A percentile compares a stretch with the other conserved stretches of the same genome.
These are phyloP conservation scores for Debaryomyces castellii DNA, from an alignment of 805 yeast genomes.

Conservation along the genomic window DNA sequence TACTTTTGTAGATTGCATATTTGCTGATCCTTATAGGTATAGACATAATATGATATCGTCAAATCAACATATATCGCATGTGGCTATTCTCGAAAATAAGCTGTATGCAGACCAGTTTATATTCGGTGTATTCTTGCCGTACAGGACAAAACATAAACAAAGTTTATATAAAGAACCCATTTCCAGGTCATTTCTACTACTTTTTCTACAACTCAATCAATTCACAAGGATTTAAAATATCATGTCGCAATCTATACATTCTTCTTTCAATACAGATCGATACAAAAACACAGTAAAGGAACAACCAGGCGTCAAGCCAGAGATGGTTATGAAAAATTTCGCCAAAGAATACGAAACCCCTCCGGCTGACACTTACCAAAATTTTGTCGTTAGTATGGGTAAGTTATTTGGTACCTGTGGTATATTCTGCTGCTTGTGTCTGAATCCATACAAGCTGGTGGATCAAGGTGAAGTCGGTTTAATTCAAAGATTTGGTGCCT, in stretches of 20 bases:
- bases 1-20: neutral
- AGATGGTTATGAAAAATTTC: slow-evolving; percentile 41
- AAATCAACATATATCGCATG: too few relatives aligned
- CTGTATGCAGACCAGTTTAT: neutral
- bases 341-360: slow-evolving; percentile 43
- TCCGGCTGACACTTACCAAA: slow-evolving; percentile 40
- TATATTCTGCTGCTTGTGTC: slow-evolving; percentile 54
- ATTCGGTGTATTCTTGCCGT: neutral
- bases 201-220: neutral
- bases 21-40: neutral
- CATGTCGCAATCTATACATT: slow-evolving; percentile 1
- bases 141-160: neutral
- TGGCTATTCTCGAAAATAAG: too few relatives aligned
- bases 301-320: slow-evolving; percentile 34
- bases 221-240: neutral
- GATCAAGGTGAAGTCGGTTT: slow-evolving; percentile 70
- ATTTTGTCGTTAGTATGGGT: slow-evolving; percentile 42
- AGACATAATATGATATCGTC: too few relatives aligned
- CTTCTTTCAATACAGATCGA: slow-evolving; percentile 1
- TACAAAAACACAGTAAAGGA: slow-evolving; percentile 1
- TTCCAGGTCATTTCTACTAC: neutral
- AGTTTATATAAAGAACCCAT: neutral
- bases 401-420: slow-evolving; percentile 52
- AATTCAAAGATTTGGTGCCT: slow-evolving; percentile 64
- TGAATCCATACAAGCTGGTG: slow-evolving; percentile 60